phyloP scores from a whole-genome alignment of 1,139 yeast genomes.

The Debaryomyces sp. region DNA sequence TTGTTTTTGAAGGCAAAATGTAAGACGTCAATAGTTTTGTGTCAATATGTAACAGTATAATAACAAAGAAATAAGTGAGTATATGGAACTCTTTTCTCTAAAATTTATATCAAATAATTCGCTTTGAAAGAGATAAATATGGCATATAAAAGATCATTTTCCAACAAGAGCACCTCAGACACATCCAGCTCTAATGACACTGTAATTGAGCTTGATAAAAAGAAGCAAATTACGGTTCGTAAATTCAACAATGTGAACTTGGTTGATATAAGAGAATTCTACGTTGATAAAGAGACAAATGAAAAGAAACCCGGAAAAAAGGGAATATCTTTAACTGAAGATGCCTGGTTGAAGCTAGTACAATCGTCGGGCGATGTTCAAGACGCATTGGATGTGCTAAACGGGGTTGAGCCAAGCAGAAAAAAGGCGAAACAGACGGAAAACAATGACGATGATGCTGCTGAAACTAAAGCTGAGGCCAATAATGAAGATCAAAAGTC shows the following conservation, averaged over 20 bases:
- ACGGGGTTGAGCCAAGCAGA: conserved; percentile 22
- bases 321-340: conserved; percentile 80
- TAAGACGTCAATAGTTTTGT: not conserved
- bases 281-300: conserved; percentile 59
- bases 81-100: not conserved
- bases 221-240: conserved; percentile 72
- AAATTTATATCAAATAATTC: conserved; percentile 1
- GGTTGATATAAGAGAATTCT: conserved; percentile 82
- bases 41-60: not conserved
- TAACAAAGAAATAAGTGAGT: not conserved
- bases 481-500: conserved; percentile 13
- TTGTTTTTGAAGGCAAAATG: not conserved
- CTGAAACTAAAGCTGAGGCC: conserved; percentile 5
- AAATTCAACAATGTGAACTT: conserved; percentile 64
- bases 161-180: conserved; percentile 9
- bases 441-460: conserved; percentile 8
- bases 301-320: conserved; percentile 78
- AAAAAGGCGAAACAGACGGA: conserved; percentile 10
- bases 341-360: conserved; percentile 61
- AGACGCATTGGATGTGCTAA: conserved; percentile 57
- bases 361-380: conserved; percentile 57
- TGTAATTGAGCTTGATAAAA: conserved; percentile 52
- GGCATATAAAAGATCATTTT: conserved; percentile 16
- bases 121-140: conserved; percentile 8
- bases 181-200: conserved; percentile 14